These are phyloP conservation scores for Geotrichum ghanense DNA, from an alignment of 805 yeast genomes.

Conservation along the genomic window DNA sequence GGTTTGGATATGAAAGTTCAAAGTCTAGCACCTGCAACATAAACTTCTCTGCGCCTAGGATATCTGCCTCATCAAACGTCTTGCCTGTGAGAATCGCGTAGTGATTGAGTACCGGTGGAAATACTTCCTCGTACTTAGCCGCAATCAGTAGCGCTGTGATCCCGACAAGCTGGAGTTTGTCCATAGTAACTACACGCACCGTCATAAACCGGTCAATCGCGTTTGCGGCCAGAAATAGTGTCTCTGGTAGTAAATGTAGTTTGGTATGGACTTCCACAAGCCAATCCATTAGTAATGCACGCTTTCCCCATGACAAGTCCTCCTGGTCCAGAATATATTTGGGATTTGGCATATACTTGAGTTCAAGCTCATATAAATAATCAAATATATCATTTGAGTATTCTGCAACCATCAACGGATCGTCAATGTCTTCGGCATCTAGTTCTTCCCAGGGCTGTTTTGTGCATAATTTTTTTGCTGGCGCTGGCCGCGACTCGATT, in stretches of 20 bases:
- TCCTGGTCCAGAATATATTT: constrained; percentile 51
- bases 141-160: constrained; percentile 81
- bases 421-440: constrained; percentile 29
- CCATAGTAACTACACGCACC: constrained; percentile 59
- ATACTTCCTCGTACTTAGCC: constrained; percentile 88
- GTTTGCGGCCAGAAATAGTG: constrained; percentile 71
- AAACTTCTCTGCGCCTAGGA: constrained; percentile 71
- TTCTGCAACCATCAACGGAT: constrained; percentile 77
- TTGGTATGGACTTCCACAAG: constrained; percentile 77
- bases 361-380: constrained; percentile 62
- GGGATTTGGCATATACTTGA: constrained; percentile 53
- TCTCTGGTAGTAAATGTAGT: constrained; percentile 76
- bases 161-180: constrained; percentile 73
- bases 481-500: not conserved
- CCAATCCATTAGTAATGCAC: constrained; percentile 90
- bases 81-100: constrained; percentile 86
- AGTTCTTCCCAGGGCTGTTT: constrained; percentile 19
- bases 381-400: constrained; percentile 80
- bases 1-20: constrained; percentile 76
- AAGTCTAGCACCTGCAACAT: constrained; percentile 62
- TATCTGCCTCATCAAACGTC: constrained; percentile 68
- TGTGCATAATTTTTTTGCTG: not conserved
- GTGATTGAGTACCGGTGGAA: constrained; percentile 72
- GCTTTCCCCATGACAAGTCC: constrained; percentile 66
- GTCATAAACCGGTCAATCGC: constrained; percentile 82